A percentile compares a stretch with the other conserved stretches of the same genome.
Conservation (phyloP, 805 yeast genomes). For the Ogataea philodendri region DNA sequence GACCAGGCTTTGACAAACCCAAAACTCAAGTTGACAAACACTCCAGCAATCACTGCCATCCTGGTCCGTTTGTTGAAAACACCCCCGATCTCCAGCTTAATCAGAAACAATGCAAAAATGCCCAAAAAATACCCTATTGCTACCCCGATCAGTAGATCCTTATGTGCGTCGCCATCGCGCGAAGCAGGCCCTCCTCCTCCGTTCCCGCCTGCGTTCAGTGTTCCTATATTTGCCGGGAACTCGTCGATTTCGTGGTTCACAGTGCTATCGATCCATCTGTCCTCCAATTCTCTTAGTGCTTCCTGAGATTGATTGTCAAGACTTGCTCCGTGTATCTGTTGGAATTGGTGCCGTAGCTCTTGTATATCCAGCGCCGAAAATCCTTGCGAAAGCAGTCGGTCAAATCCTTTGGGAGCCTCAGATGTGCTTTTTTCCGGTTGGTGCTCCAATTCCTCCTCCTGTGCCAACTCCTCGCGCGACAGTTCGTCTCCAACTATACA, state of each 20-base stretch:
- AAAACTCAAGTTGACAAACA: constrained; percentile 63
- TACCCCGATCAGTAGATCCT: constrained; percentile 68
- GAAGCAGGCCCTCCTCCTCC: constrained; percentile 32
- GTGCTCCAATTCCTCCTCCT: constrained; percentile 59
- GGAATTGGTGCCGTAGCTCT: constrained; percentile 72
- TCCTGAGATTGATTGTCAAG: constrained; percentile 36
- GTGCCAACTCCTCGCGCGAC: constrained; percentile 50
- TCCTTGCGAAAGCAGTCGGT: constrained; percentile 78
- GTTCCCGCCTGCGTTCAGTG: constrained; percentile 10
- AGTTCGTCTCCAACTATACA: constrained; percentile 74
- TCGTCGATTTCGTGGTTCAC: constrained; percentile 52
- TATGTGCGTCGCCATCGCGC: constrained; percentile 41
- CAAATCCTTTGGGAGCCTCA: constrained; percentile 82
- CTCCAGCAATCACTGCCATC: constrained; percentile 72
- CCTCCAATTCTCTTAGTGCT: constrained; percentile 69
- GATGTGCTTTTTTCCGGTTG: constrained; percentile 51
- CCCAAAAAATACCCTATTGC: constrained; percentile 77
- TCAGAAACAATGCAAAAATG: constrained; percentile 59
- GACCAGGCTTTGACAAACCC: constrained; percentile 55
- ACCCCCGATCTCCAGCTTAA: constrained; percentile 53
- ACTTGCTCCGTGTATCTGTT: constrained; percentile 57
- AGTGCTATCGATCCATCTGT: constrained; percentile 83
- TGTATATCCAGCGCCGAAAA: constrained; percentile 75
- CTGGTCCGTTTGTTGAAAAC: constrained; percentile 60
- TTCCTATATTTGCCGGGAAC: constrained; percentile 37